These are phyloP conservation scores for Phytopythium montanum DNA, from an alignment of 352 stramenopile genomes.

Conservation along the genomic window DNA sequence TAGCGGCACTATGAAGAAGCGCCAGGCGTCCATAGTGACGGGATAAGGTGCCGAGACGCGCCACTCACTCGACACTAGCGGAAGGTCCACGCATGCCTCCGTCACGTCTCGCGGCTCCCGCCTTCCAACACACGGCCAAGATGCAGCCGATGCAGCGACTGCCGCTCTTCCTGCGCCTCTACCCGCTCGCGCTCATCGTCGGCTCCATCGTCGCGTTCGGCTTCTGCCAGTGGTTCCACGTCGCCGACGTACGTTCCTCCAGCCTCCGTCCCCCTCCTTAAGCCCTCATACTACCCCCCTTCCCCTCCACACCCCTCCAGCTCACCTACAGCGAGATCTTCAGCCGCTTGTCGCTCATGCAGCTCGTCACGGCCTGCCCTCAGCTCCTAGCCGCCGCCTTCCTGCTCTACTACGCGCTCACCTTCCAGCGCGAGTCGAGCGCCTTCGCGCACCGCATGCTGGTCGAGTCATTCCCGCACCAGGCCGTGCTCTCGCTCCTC, in stretches of 20 bases:
- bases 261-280: no score
- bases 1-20: no score
- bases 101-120: not conserved
- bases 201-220: slow-evolving; percentile 23
- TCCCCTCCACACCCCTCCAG: slow-evolving; percentile 23
- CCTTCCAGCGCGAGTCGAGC: slow-evolving; percentile 37
- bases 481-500: slow-evolving; percentile 33
- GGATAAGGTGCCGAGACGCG: not conserved
- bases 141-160: slow-evolving; percentile 1
- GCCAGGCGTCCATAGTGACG: no score
- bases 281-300: not conserved
- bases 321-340: slow-evolving; percentile 29
- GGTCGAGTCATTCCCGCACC: slow-evolving; percentile 52
- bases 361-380: slow-evolving; percentile 41
- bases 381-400: slow-evolving; percentile 39
- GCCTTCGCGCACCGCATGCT: slow-evolving; percentile 47
- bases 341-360: slow-evolving; percentile 53
- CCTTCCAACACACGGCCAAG: not conserved
- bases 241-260: slow-evolving; percentile 32
- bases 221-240: slow-evolving; percentile 55
- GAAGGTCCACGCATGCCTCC: no score
- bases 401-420: slow-evolving; percentile 63
- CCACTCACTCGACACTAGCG: no score
- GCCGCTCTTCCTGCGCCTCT: slow-evolving; percentile 21
- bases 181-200: slow-evolving; percentile 26